These are phyloP conservation scores for Penicillium parvum DNA, from an alignment of 495 filamentous ascomycete species.

Conservation along the genomic window DNA sequence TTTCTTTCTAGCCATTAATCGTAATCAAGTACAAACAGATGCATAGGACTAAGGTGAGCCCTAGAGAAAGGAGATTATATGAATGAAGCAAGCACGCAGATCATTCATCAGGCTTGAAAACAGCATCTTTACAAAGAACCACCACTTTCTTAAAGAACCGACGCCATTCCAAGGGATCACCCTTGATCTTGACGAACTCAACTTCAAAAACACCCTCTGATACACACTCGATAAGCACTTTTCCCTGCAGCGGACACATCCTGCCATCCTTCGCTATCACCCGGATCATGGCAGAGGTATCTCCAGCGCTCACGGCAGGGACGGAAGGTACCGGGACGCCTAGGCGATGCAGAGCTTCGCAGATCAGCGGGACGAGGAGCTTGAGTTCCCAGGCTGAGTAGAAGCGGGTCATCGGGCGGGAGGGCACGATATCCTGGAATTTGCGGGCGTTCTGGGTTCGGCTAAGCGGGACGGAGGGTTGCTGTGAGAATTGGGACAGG, in stretches of 20 bases:
- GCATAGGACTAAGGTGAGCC: too few relatives aligned
- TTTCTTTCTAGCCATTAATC: too few relatives aligned
- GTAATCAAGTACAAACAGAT: too few relatives aligned
- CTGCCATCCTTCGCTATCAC: slow-evolving; percentile 75
- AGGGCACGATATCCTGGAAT: slow-evolving; percentile 84
- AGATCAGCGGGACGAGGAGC: slow-evolving; percentile 72
- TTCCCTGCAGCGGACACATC: slow-evolving; percentile 75
- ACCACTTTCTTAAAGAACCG: slow-evolving; percentile 94
- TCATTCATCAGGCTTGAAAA: slow-evolving; percentile 49
- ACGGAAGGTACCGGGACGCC: slow-evolving; percentile 67
- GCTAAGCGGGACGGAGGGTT: slow-evolving; percentile 72
- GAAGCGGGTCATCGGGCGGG: slow-evolving; percentile 83
- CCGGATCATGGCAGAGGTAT: slow-evolving; percentile 57
- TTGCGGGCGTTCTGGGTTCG: slow-evolving; percentile 80
- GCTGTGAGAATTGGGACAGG: slow-evolving; percentile 85
- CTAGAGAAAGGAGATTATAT: too few relatives aligned
- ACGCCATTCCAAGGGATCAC: slow-evolving; percentile 95
- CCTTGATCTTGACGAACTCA: slow-evolving; percentile 88
- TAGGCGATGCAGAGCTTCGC: slow-evolving; percentile 75
- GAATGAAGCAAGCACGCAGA: slow-evolving; percentile 1
- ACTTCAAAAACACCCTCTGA: slow-evolving; percentile 69
- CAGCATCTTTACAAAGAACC: slow-evolving; percentile 75
- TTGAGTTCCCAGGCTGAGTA: slow-evolving; percentile 76
- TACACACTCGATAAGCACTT: slow-evolving; percentile 74
- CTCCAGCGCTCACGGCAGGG: slow-evolving; percentile 35